phyloP scores from a whole-genome alignment of 208 protist species.

The Trypanosoma melophagium region DNA sequence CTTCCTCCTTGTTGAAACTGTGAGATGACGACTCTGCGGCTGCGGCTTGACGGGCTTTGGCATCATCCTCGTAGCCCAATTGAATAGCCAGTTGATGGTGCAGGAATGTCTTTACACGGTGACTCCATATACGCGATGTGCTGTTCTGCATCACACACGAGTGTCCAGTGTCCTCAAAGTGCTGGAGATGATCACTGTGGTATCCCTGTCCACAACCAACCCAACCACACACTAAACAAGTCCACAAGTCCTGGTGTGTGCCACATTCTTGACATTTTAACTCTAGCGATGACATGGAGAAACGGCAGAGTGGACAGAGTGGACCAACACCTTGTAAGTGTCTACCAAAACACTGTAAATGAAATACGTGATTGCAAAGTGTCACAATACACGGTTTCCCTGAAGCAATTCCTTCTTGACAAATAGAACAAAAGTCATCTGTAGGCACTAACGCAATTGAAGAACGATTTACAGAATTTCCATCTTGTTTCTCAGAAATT shows the following conservation, averaged over 20 bases:
- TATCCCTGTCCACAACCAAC: conserved; percentile 68
- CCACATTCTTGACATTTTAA: conserved; percentile 68
- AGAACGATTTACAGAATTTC: too few relatives aligned
- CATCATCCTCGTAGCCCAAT: conserved; percentile 42
- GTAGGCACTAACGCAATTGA: neutral
- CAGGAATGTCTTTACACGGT: conserved; percentile 60
- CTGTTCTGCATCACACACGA: conserved; percentile 70
- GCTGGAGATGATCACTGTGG: conserved; percentile 46
- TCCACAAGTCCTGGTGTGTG: conserved; percentile 79
- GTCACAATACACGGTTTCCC: conserved; percentile 51
- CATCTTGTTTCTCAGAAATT: neutral
- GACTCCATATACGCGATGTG: conserved; percentile 72
- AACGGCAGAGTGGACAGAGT: conserved; percentile 82
- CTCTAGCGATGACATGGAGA: conserved; percentile 72
- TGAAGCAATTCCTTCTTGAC: conserved; percentile 53
- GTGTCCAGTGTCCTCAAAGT: conserved; percentile 68
- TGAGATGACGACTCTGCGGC: conserved; percentile 9
- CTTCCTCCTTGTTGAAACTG: conserved; percentile 6
- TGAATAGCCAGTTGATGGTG: conserved; percentile 78
- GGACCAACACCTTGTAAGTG: conserved; percentile 40
- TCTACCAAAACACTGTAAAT: conserved; percentile 62
- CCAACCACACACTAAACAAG: conserved; percentile 82
- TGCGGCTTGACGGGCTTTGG: conserved; percentile 19
- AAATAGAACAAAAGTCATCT: conserved; percentile 70
- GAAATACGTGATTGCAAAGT: conserved; percentile 75